These are phyloP conservation scores for Eucalyptus polyanthemos DNA, from an alignment of 345 rosid species.

Conservation along the genomic window DNA sequence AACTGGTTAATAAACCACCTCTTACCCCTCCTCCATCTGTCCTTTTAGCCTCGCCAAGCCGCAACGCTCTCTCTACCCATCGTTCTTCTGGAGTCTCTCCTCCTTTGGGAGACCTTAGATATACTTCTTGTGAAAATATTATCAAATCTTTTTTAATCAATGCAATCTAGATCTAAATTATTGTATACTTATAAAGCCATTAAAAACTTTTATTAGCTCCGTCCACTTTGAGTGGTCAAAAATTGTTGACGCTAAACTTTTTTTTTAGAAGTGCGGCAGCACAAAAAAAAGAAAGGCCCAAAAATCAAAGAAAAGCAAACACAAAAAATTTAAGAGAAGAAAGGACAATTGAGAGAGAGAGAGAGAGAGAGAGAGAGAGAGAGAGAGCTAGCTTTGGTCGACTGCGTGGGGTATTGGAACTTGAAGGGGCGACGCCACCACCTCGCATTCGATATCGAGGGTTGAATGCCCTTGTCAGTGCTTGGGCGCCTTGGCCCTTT, in stretches of 20 bases:
- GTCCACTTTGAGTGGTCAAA: background rate
- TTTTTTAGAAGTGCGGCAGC: background rate
- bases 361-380: background rate
- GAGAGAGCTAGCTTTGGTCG: background rate
- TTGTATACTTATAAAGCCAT: background rate
- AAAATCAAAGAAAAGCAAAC: background rate
- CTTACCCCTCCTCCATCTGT: background rate
- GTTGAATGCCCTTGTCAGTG: background rate
- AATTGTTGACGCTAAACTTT: background rate
- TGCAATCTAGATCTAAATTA: background rate
- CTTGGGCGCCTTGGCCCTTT: background rate
- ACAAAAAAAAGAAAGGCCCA: background rate
- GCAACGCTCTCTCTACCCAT: background rate
- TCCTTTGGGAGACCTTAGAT: background rate
- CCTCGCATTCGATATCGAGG: background rate
- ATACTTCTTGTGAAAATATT: background rate
- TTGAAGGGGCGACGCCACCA: background rate
- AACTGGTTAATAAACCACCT: background rate
- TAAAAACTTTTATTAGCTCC: background rate
- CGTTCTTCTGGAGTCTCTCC: background rate
- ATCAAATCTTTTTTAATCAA: background rate
- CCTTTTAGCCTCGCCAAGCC: background rate
- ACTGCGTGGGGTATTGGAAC: background rate
- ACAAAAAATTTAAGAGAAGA: background rate
- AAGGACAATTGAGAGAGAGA: background rate